Evolutionary conservation across 2,329 filamentous ascomycete genomes (phyloP), one percentile per base, ranked within the genome.

Genomic region (Ceratocystis cubensis): DNA sequence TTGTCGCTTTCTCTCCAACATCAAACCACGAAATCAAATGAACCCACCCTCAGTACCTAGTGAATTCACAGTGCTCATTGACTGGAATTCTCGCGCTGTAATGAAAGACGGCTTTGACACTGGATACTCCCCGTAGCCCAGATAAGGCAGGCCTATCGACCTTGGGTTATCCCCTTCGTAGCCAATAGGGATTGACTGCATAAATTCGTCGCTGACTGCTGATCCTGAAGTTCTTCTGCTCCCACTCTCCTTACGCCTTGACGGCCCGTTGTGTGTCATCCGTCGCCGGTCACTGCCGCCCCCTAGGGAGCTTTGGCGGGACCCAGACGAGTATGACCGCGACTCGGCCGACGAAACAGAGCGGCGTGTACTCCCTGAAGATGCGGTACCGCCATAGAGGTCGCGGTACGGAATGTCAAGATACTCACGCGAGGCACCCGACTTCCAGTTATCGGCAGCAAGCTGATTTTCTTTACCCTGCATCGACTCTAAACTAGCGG

Each of bases 101-200:
- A 44, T 59, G 53, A 68, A 68, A 20, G 64, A 65, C 56, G 65
- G 66, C 61, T 68, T 66, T 15, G 64, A 64, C 25, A 50, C 25
- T 5, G 44, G 37, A 25, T 50, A 50, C 30, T 53, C 66, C 2
- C 53, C 66, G 30, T 53, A 65, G 48, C 66, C 64, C 37, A 65
- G 50, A 20, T 65, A 59, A 1, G 63, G 63, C 63, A 65, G 44
- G 20, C 63, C 28, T n/a, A 65, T 37, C 5, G 45, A 15, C 20
- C 20, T 53, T 5, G 48, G 48, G 62, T 48, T 56, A 33, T 67
- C 66, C 10, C 17, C 33, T 20, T 67, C 63, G 17, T 64, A 67
- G n/a, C 66, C 61, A 44, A 67, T 67, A 10, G 66, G 66, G 5
- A 67, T 67, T 5, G 66, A 65, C 53, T 67, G 66, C 62, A 67